Conservation (phyloP, 495 filamentous ascomycete genomes). For the Lepraria neglecta region DNA sequence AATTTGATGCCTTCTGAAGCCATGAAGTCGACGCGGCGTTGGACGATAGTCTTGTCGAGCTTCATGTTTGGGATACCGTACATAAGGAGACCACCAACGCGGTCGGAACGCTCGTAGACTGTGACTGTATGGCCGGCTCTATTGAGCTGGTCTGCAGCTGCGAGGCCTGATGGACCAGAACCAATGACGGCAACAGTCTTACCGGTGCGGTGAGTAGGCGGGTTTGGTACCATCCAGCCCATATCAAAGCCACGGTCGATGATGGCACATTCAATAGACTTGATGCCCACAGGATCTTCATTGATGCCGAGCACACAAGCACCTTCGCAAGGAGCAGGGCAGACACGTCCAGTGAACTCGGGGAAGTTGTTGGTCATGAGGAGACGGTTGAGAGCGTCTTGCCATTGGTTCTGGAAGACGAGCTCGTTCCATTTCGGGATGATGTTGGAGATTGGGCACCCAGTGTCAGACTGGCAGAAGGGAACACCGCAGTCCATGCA, state of each 20-base stretch:
- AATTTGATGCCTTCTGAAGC: conserved; percentile 83
- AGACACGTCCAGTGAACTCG: conserved; percentile 97
- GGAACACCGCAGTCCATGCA: conserved; percentile 99
- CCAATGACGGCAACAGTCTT: conserved; percentile 91
- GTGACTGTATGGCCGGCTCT: conserved; percentile 85
- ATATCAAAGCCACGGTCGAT: conserved; percentile 98
- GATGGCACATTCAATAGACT: conserved; percentile 98
- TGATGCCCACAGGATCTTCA: conserved; percentile 96
- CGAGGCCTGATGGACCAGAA: conserved; percentile 89
- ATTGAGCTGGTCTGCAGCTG: conserved; percentile 93
- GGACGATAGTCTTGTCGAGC: conserved; percentile 96
- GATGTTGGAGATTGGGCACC: conserved; percentile 98
- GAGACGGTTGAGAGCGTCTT: conserved; percentile 87
- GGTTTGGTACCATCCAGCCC: conserved; percentile 94
- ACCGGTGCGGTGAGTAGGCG: conserved; percentile 74
- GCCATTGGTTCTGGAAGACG: conserved; percentile 90
- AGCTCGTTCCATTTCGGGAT: conserved; percentile 99
- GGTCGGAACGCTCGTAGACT: conserved; percentile 94
- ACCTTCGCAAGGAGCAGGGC: conserved; percentile 95
- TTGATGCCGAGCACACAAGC: conserved; percentile 98
- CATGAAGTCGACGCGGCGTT: conserved; percentile 96
- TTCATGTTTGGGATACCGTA: conserved; percentile 99
- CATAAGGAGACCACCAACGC: conserved; percentile 92
- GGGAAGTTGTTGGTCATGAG: conserved; percentile 99
- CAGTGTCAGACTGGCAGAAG: conserved; percentile 96